phyloP scores from a whole-genome alignment of 805 yeast genomes.

The Barnettozyma vustinii region DNA sequence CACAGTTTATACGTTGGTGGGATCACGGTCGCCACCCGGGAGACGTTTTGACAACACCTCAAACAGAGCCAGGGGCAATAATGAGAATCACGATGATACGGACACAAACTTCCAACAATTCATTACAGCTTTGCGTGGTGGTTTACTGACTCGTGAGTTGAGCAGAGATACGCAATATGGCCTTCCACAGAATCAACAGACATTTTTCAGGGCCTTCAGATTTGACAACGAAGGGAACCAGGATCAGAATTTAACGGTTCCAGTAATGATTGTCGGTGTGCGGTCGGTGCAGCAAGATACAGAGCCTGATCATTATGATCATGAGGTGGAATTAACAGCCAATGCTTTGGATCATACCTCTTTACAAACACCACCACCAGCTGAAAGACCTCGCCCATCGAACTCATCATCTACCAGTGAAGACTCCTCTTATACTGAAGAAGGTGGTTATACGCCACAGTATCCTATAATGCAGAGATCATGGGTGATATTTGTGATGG shows the following conservation, averaged over 20 bases:
- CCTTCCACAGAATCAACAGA: conserved; percentile 13
- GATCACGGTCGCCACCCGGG: conserved; percentile 23
- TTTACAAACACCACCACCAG: neutral
- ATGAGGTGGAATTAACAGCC: conserved; percentile 14
- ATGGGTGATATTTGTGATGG: conserved; percentile 61
- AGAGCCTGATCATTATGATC: conserved; percentile 10
- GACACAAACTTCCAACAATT: conserved; percentile 43
- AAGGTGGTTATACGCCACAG: neutral
- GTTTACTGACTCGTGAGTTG: conserved; percentile 35
- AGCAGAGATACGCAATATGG: conserved; percentile 19
- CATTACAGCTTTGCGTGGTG: conserved; percentile 34
- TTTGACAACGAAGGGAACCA: conserved; percentile 27
- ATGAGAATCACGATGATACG: conserved; percentile 2
- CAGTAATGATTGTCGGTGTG: conserved; percentile 45
- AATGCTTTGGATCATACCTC: conserved; percentile 1
- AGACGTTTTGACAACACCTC: conserved; percentile 27
- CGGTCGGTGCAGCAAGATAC: conserved; percentile 30
- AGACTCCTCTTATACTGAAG: neutral
- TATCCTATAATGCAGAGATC: conserved; percentile 30
- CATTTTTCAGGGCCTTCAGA: conserved; percentile 40
- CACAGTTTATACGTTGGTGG: conserved; percentile 36
- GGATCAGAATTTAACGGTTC: conserved; percentile 25
- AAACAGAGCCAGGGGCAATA: conserved; percentile 4
- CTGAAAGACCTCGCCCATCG: neutral
- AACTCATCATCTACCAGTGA: conserved; percentile 3